Base-by-base conservation (phyloP, 768 basidiomycete genomes). In the Calocybe indica region DNA sequence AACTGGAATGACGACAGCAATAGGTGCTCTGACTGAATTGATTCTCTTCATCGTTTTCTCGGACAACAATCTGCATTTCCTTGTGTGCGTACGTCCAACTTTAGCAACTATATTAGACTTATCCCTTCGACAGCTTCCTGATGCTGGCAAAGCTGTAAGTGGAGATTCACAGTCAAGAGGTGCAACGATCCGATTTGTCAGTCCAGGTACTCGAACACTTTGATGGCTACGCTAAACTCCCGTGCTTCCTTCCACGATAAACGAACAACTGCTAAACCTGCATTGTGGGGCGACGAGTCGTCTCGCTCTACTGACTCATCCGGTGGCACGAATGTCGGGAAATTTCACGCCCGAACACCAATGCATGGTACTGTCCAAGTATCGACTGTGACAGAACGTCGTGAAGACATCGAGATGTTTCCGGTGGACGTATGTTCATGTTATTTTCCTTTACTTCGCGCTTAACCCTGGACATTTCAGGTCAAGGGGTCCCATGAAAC, bases 101-200 rank as follows among this genome's bases (percentile, higher is more conserved):
- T 22, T 39, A 34, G 13, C 12, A 31, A 15, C 22, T 5, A 41
- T 14, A 11, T 6, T 5, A 12, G 40, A 28, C 15, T 5, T 15
- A 5, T 28, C 13, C 10, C 32, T n/a, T 22, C n/a, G 41, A 13
- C 35, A 43, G 42, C 31, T 43, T 43, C 42, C 42, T 43, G 13
- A 43, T 43, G 42, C 42, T 43, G 5, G 42, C 42, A 30, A 43
- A 43, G 30, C 42, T 43, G n/a, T 52, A 40, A 36, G 46, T 34
- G n/a, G 14, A 2, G 32, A 37, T 28, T 13, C 49, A 45, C 31
- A 12, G 5, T 30, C 31, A 11, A 37, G 11, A 13, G 10, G 14
- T n/a, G 11, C 9, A 29, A 33, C 37, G 7, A 35, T 14, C 3
- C 14, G 22, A 11, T 5, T 12, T n/a, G 13, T 14, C 28, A 10